phyloP scores from a whole-genome alignment of 345 rosid species.

The Eucalyptus erythrocorys region DNA sequence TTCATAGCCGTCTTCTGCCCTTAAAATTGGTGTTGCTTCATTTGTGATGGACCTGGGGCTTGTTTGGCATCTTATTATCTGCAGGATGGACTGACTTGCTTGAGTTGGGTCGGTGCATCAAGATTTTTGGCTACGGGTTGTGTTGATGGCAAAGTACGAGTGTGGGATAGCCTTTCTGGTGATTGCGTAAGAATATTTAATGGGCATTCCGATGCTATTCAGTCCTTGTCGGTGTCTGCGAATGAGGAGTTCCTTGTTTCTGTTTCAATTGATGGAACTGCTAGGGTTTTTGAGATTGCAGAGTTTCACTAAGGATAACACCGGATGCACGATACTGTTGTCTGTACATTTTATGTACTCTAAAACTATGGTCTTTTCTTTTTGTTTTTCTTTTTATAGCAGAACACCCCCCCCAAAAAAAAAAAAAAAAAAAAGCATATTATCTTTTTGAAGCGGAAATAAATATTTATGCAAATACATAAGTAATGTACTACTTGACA shows the following conservation, averaged over 20 bases:
- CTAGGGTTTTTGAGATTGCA: slow-evolving; percentile 62
- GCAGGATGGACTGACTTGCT: slow-evolving; percentile 74
- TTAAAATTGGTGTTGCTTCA: background rate
- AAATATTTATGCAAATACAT: background rate
- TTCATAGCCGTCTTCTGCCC: background rate
- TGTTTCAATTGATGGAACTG: slow-evolving; percentile 61
- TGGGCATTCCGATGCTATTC: slow-evolving; percentile 58
- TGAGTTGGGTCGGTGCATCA: slow-evolving; percentile 69
- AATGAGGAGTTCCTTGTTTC: slow-evolving; percentile 49
- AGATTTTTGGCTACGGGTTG: slow-evolving; percentile 73
- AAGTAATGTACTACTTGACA: background rate
- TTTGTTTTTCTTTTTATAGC: background rate
- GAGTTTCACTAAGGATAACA: slow-evolving; percentile 14
- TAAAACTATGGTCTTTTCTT: background rate
- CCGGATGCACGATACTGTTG: background rate
- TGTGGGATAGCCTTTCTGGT: slow-evolving; percentile 85
- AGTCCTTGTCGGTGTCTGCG: slow-evolving; percentile 39
- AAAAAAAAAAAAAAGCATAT: background rate
- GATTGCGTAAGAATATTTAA: slow-evolving; percentile 45
- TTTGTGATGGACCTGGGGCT: background rate
- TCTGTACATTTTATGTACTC: background rate
- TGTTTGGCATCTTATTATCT: background rate
- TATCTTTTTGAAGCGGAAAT: background rate
- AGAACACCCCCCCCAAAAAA: too few species aligned
- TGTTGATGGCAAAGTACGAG: slow-evolving; percentile 49